Evolutionary conservation across 495 filamentous ascomycete species (phyloP).

Genomic region (Hypoxylon cercidicola): DNA sequence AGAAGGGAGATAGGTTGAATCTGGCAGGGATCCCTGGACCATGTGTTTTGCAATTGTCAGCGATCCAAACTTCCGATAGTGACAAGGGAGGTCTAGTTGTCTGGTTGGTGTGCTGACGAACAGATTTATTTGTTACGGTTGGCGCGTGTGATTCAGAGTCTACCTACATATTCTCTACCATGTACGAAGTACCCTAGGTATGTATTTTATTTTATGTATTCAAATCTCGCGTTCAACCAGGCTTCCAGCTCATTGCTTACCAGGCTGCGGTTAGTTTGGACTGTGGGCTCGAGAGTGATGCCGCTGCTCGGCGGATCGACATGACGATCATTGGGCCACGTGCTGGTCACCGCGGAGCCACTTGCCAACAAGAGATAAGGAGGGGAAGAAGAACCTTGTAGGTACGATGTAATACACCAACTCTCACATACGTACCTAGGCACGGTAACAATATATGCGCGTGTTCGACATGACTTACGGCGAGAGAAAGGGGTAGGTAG

Average conservation of each 20-base stretch:
- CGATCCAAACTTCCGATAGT: conserved; percentile 32
- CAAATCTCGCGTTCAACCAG: no score
- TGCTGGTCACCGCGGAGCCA: conserved; percentile 28
- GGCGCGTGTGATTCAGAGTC: conserved; percentile 26
- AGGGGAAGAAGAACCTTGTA: conserved; percentile 28
- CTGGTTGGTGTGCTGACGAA: conserved; percentile 30
- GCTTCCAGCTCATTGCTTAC: no score
- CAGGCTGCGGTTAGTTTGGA: conserved; percentile 1
- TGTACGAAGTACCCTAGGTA: no score
- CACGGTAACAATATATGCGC: no score
- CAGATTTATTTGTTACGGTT: conserved; percentile 16
- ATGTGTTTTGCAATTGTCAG: conserved; percentile 39
- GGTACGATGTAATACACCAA: not conserved
- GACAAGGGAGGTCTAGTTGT: conserved; percentile 16
- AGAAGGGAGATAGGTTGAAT: conserved; percentile 35
- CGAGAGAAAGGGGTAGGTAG: no score
- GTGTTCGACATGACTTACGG: no score
- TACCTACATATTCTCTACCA: not conserved
- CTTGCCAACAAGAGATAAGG: conserved; percentile 22
- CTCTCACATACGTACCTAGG: no score
- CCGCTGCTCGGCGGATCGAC: conserved; percentile 27
- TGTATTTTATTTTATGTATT: no score
- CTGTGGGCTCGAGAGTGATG: conserved; percentile 7
- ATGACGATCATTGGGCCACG: conserved; percentile 32
- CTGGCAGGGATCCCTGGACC: conserved; percentile 32